Conservation (phyloP, 805 yeast species). For the Pichia ethanolica region DNA sequence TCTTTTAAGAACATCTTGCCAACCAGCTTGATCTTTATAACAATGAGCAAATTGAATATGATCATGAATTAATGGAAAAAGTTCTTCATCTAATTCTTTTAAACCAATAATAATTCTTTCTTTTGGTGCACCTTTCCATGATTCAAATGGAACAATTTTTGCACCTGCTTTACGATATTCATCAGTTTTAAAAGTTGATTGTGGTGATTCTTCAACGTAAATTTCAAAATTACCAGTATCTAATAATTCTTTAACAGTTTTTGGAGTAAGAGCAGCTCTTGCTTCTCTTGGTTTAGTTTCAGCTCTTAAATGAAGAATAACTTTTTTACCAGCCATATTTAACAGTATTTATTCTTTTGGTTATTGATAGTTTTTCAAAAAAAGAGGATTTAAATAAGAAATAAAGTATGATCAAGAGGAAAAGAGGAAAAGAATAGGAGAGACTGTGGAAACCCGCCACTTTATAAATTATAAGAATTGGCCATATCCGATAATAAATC, state of each 20-base stretch:
- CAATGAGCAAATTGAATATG: constrained; percentile 99
- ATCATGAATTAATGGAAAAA: constrained; percentile 90
- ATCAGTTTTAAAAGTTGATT: constrained; percentile 65
- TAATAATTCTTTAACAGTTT: constrained; percentile 73
- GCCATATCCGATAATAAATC: too few relatives aligned
- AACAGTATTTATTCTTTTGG: neutral
- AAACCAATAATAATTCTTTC: constrained; percentile 88
- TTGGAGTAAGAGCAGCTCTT: constrained; percentile 93
- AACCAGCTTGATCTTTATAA: constrained; percentile 94
- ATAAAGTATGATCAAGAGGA: neutral
- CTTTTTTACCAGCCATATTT: constrained; percentile 26
- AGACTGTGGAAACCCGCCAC: neutral
- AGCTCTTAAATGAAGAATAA: constrained; percentile 84
- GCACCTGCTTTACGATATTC: constrained; percentile 84
- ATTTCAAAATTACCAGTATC: constrained; percentile 79
- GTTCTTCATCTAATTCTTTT: constrained; percentile 90
- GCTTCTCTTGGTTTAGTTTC: constrained; percentile 97
- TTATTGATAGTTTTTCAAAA: neutral
- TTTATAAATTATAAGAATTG: too few relatives aligned
- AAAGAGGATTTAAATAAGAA: too few relatives aligned
- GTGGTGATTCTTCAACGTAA: constrained; percentile 80
- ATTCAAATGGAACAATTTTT: constrained; percentile 81
- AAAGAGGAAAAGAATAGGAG: neutral
- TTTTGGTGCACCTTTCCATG: constrained; percentile 88
- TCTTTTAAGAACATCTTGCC: constrained; percentile 85